Percentiles rank a stretch among this genome's conserved stretches.
These are phyloP conservation scores for Boeremia exigua DNA, from an alignment of 2,329 filamentous ascomycete species.

Conservation along the genomic window DNA sequence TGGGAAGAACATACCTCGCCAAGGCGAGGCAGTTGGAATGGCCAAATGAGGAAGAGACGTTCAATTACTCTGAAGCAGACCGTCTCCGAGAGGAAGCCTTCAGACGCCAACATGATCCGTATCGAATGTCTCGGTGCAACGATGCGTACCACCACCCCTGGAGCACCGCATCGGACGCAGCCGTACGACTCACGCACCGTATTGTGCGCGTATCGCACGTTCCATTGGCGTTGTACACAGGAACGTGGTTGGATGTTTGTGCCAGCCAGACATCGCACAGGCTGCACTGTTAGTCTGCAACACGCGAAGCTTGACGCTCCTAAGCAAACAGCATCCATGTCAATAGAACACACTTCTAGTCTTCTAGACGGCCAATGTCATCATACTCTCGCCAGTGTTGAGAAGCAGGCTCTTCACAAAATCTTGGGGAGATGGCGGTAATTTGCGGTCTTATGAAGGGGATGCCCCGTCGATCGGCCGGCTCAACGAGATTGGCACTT, in stretches of 20 bases:
- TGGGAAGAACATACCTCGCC: no score
- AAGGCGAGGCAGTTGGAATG: background rate
- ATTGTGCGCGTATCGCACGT: background rate
- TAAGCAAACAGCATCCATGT: slow-evolving; percentile 1
- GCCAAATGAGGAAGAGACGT: background rate
- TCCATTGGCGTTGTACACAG: background rate
- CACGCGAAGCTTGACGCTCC: background rate
- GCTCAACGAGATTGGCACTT: slow-evolving; percentile 18
- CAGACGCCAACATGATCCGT: background rate
- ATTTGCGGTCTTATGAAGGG: slow-evolving; percentile 21
- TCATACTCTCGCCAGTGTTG: slow-evolving; percentile 6
- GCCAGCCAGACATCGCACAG: background rate
- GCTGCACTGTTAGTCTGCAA: slow-evolving; percentile 1
- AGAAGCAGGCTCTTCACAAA: background rate
- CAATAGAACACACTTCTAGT: background rate
- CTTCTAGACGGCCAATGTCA: background rate
- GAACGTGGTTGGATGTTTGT: background rate
- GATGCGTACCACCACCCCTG: slow-evolving; percentile 7
- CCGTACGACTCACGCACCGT: background rate
- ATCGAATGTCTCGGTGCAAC: background rate
- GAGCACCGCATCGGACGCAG: slow-evolving; percentile 1
- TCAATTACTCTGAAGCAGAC: background rate
- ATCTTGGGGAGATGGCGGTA: slow-evolving; percentile 14
- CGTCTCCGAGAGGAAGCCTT: background rate
- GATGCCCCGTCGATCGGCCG: slow-evolving; percentile 12